phyloP scores from a whole-genome alignment of 495 filamentous ascomycete species.

The Clavariopsis aquatica region DNA sequence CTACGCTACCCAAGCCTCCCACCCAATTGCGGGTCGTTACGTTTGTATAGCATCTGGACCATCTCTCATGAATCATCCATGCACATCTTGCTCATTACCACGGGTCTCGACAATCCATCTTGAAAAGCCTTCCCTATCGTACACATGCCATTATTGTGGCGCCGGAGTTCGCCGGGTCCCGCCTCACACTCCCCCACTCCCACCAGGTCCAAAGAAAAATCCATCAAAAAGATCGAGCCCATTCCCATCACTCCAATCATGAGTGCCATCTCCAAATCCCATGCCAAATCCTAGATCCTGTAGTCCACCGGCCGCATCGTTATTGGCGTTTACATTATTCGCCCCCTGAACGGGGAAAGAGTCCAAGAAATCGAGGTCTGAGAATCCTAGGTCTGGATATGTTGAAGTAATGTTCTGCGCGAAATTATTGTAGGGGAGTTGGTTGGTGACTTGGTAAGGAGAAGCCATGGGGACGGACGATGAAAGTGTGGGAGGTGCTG shows the following conservation, averaged over 20 bases:
- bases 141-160: no score
- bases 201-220: slow-evolving; percentile 74
- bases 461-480: slow-evolving; percentile 15
- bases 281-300: slow-evolving; percentile 69
- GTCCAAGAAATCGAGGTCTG: slow-evolving; percentile 43
- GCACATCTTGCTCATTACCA: no score
- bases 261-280: slow-evolving; percentile 69
- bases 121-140: no score
- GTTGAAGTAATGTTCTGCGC: slow-evolving; percentile 23
- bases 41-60: no score
- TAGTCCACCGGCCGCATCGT: slow-evolving; percentile 30
- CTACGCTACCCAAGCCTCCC: no score
- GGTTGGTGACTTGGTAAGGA: slow-evolving; percentile 30
- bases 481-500: slow-evolving; percentile 4
- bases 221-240: slow-evolving; percentile 87
- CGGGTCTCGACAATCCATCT: no score
- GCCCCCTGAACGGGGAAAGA: slow-evolving; percentile 35
- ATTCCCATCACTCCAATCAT: slow-evolving; percentile 77
- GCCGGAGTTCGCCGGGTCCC: not conserved
- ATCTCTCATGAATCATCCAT: no score
- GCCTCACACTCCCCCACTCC: not conserved
- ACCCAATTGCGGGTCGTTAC: no score
- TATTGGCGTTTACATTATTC: not conserved
- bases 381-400: slow-evolving; percentile 45
- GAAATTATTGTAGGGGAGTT: slow-evolving; percentile 29